Conservation (phyloP, 1,139 yeast species). For the Diutina catenulata region DNA sequence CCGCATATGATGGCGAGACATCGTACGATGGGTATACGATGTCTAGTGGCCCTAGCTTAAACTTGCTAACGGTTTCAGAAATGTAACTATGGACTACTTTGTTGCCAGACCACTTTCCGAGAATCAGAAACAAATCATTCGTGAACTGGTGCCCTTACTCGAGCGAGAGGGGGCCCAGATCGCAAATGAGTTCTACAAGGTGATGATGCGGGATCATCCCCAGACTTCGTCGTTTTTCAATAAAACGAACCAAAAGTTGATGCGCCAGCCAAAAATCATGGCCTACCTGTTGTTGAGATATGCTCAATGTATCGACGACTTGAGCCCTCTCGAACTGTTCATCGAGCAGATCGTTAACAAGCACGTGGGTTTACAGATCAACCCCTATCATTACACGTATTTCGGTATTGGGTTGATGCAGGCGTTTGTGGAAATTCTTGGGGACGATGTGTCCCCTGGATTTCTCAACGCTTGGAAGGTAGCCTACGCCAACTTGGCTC, state of each 20-base stretch:
- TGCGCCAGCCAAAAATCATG: conserved; percentile 52
- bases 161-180: conserved; percentile 44
- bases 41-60: no score
- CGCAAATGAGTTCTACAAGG: conserved; percentile 41
- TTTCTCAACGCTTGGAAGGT: conserved; percentile 54
- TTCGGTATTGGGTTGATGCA: conserved; percentile 46
- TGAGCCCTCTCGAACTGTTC: conserved; percentile 39
- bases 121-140: conserved; percentile 28
- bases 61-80: no score
- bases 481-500: conserved; percentile 57
- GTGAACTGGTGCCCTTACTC: conserved; percentile 47
- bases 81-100: no score
- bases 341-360: conserved; percentile 53
- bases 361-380: conserved; percentile 53
- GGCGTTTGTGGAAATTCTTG: conserved; percentile 44
- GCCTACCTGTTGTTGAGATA: conserved; percentile 53
- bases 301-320: conserved; percentile 52
- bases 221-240: conserved; percentile 51
- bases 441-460: conserved; percentile 43
- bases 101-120: conserved; percentile 12
- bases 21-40: no score
- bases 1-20: no score
- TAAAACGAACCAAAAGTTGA: conserved; percentile 41
- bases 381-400: conserved; percentile 53
- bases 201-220: conserved; percentile 44